A percentile compares a stretch with the other conserved stretches of the same genome.
Conservation (phyloP, 2,329 filamentous ascomycete species). For the Pleomassaria siparia region DNA sequence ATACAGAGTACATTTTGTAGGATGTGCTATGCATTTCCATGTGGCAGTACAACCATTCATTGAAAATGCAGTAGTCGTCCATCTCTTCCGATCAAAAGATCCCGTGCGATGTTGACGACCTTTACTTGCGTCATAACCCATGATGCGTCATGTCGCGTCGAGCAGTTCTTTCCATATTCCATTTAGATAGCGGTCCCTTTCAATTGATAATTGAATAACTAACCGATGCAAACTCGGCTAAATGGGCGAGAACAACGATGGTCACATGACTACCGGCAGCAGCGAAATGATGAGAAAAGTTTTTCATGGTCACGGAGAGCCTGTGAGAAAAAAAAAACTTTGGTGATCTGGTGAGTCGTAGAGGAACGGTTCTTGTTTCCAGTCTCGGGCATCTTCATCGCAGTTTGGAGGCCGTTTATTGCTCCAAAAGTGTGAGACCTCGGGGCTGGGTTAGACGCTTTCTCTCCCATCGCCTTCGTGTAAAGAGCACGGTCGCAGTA, state of each 20-base stretch:
- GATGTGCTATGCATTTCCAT: conserved; percentile 37
- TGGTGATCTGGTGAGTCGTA: conserved; percentile 5
- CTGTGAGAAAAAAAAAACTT: conserved; percentile 14
- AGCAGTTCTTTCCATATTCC: conserved; percentile 30
- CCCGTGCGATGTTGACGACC: conserved; percentile 42
- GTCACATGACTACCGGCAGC: conserved; percentile 24
- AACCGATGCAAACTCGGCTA: conserved; percentile 30
- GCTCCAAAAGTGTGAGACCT: background rate
- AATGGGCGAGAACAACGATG: conserved; percentile 29
- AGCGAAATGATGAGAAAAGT: conserved; percentile 17
- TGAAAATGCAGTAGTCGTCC: conserved; percentile 44
- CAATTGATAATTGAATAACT: conserved; percentile 28
- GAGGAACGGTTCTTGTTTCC: background rate
- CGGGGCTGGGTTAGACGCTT: no score
- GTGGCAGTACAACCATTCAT: conserved; percentile 38
- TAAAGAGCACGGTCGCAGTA: conserved; percentile 7
- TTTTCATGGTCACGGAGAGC: conserved; percentile 24
- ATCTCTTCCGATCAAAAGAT: conserved; percentile 40
- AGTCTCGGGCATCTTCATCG: conserved; percentile 2
- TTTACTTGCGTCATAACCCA: conserved; percentile 42
- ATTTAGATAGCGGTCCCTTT: conserved; percentile 35
- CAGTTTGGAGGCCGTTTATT: conserved; percentile 11
- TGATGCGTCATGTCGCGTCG: conserved; percentile 36
- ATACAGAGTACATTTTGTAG: conserved; percentile 36
- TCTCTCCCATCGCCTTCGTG: no score